Percentiles rank a stretch among this genome's conserved stretches.
phyloP scores from a whole-genome alignment of 805 yeast species.

The Hanseniaspora vineae region DNA sequence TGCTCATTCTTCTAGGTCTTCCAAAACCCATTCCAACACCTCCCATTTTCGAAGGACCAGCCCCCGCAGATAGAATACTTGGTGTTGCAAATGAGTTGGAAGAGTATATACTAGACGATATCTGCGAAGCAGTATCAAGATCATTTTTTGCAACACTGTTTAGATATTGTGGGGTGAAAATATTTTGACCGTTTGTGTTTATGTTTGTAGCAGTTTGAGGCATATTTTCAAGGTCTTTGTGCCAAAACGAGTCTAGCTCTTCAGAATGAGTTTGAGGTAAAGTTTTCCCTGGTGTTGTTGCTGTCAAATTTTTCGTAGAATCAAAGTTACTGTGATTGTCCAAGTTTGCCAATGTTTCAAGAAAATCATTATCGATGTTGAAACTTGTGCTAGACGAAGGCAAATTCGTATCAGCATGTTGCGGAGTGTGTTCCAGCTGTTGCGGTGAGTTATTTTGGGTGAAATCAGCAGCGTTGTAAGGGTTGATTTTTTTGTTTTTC shows the following conservation, averaged over 20 bases:
- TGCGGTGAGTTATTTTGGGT: no score
- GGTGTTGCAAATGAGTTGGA: background rate
- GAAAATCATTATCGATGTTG: no score
- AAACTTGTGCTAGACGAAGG: no score
- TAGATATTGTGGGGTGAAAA: background rate
- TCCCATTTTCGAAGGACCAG: no score
- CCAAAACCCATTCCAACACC: background rate
- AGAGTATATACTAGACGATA: background rate
- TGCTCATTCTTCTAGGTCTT: background rate
- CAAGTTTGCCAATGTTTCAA: background rate
- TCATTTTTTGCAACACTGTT: background rate
- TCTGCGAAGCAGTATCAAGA: background rate
- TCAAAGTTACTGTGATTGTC: background rate
- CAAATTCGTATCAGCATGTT: no score
- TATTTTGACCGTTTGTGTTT: no score
- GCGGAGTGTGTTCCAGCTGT: no score
- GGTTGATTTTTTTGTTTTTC: no score
- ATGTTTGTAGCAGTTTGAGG: background rate
- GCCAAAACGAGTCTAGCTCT: background rate
- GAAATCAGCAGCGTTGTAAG: no score
- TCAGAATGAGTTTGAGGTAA: background rate
- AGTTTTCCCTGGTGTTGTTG: background rate
- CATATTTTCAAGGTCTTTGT: background rate
- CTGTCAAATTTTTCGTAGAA: background rate
- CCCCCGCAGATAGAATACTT: background rate